Evolutionary conservation across 2,329 filamentous ascomycete genomes (phyloP).

Genomic region (Anthostomella pinea): DNA sequence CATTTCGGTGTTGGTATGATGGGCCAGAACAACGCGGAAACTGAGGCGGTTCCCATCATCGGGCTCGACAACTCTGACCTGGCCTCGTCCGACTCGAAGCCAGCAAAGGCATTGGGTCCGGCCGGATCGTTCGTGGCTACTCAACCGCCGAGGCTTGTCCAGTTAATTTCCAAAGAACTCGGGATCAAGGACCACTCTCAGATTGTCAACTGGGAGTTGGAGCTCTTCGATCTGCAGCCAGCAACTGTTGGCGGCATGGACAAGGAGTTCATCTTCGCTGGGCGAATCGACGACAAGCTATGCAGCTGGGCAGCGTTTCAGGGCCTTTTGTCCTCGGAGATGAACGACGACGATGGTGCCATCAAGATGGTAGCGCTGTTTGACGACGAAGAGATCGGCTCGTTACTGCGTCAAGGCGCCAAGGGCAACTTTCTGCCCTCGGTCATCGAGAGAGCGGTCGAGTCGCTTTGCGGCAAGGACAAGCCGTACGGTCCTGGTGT

Average conservation of each 20-base stretch:
- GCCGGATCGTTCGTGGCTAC: conserved; percentile 72
- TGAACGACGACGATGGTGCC: conserved; percentile 57
- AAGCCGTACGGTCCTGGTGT: conserved; percentile 55
- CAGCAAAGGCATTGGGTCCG: conserved; percentile 52
- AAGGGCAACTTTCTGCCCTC: conserved; percentile 82
- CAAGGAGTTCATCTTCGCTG: conserved; percentile 91
- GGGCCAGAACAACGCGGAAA: conserved; percentile 75
- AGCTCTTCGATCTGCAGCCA: conserved; percentile 88
- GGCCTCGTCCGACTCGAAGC: conserved; percentile 30
- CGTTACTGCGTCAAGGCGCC: conserved; percentile 84
- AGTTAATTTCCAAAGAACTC: conserved; percentile 77
- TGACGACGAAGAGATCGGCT: conserved; percentile 96
- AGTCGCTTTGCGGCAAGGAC: conserved; percentile 49
- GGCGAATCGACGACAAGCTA: conserved; percentile 95
- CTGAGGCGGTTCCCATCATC: conserved; percentile 90
- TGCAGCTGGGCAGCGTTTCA: conserved; percentile 91
- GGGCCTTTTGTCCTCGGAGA: conserved; percentile 69
- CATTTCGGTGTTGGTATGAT: conserved; percentile 82
- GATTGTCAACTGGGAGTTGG: conserved; percentile 95
- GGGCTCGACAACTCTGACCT: conserved; percentile 75
- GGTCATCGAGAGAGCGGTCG: conserved; percentile 77
- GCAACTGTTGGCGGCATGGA: conserved; percentile 81
- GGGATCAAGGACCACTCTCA: conserved; percentile 66
- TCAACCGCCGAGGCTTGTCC: conserved; percentile 82
- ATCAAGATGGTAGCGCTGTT: conserved; percentile 93